Evolutionary conservation across 352 stramenopile species (phyloP), one percentile per base, ranked within the genome.

Genomic region (Phytophthora tentaculata): DNA sequence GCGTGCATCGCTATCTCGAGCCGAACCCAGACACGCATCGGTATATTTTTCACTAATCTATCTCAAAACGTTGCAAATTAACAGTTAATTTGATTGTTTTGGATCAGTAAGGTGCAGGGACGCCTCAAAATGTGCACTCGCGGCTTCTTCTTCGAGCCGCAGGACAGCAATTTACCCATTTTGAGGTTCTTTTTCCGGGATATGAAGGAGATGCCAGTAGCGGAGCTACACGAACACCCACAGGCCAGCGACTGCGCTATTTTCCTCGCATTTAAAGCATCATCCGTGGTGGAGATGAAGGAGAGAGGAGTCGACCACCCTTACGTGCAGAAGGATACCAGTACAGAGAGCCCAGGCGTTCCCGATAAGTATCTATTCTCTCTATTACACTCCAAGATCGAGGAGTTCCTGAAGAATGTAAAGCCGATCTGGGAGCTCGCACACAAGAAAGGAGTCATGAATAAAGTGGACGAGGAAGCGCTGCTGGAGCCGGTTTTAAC

Each of bases 131-230:
- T 97, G 28, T 97, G 87, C 67, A 97, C 91, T 14, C 79, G 92
- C 47, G 89, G 88, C 55, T 91, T 98, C 58, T 96, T 98, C 59
- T 98, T 98, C 58, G 93, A 97, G 77, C 93, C 93, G 12, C 83
- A 93, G 60, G 92, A 98, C 71, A 69, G 86, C 26, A 86, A 84
- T 44, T 50, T 88, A 39, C 79, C 91, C 26, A 84, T 97, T 44
- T 62, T 96, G 51, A 90, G 93, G 44, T 96, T 97, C 62, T 83
- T 91, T 24, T 97, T 97, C 73, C 81, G 86, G 17, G 80, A 91
- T 47, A 97, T 98, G 84, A 61, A 75, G 16, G 64, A 88, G 16
- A 69, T 80, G 57, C 86, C 86, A 3, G 62, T 81, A 2, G 83
- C 80, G 6, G 84, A 93, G 57, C 59, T 90, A 22, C 80, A 88